These are phyloP conservation scores for Porogramme epimiltina DNA, from an alignment of 1,284 basidiomycete species.

Conservation along the genomic window DNA sequence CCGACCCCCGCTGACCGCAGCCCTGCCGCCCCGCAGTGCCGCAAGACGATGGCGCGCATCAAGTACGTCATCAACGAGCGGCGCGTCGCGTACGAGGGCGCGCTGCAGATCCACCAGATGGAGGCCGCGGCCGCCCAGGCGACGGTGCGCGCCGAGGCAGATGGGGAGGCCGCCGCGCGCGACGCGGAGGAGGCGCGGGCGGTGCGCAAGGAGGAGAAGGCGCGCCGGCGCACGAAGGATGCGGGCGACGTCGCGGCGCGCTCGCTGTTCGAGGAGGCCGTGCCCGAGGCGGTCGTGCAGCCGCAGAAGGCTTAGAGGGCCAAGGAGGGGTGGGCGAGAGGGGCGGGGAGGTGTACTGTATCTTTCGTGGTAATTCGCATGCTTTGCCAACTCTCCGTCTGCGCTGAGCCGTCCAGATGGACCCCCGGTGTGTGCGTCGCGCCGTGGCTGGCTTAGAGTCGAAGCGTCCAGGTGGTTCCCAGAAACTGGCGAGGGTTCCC, in stretches of 20 bases:
- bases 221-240: constrained; percentile 16
- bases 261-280: constrained; percentile 29
- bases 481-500: no score
- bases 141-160: constrained; percentile 11
- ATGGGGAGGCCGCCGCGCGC: constrained; percentile 22
- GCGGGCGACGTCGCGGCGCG: constrained; percentile 27
- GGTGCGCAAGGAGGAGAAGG: constrained; percentile 21
- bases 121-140: constrained; percentile 15
- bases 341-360: neutral
- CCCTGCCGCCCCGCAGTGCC: constrained; percentile 58
- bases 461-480: no score
- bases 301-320: constrained; percentile 4
- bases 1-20: no score
- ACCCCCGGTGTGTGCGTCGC: no score
- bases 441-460: no score
- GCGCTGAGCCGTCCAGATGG: neutral
- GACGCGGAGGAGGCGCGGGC: constrained; percentile 23
- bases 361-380: neutral
- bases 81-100: constrained; percentile 78
- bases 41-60: constrained; percentile 96
- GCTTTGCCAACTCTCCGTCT: neutral
- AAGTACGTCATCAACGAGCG: constrained; percentile 94
- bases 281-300: constrained; percentile 5
- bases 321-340: neutral
- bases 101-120: constrained; percentile 44